Conservation (phyloP, 495 filamentous ascomycete genomes). For the Aspergillus funiculosus region DNA sequence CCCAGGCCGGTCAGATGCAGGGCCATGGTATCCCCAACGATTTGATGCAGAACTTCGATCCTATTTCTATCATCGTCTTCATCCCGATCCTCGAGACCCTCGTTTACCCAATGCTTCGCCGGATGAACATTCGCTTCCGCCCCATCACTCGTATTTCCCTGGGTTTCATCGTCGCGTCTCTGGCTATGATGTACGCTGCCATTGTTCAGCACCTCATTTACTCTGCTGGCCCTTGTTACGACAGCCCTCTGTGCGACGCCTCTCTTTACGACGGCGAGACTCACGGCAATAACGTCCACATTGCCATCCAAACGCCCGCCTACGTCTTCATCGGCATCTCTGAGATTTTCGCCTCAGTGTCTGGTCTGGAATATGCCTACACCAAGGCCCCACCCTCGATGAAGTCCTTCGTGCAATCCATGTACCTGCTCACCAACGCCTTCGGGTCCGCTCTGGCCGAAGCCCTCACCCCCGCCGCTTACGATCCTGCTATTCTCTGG, state of each 20-base stretch:
- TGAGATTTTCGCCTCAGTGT: constrained; percentile 71
- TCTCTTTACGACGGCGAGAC: constrained; percentile 29
- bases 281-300: constrained; percentile 49
- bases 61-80: constrained; percentile 65
- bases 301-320: constrained; percentile 62
- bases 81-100: constrained; percentile 63
- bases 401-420: constrained; percentile 70
- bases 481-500: constrained; percentile 65
- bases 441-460: constrained; percentile 66
- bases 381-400: constrained; percentile 79
- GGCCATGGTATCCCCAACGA: constrained; percentile 63
- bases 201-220: constrained; percentile 71
- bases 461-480: constrained; percentile 60
- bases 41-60: constrained; percentile 70
- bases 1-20: constrained; percentile 50
- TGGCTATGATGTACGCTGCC: constrained; percentile 62
- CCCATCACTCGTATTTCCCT: constrained; percentile 70
- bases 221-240: constrained; percentile 49
- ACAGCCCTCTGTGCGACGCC: constrained; percentile 29
- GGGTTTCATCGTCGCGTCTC: constrained; percentile 59
- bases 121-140: constrained; percentile 57
- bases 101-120: constrained; percentile 63
- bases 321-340: constrained; percentile 68
- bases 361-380: constrained; percentile 69
- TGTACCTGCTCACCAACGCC: constrained; percentile 69